phyloP scores from a whole-genome alignment of 345 rosid genomes.

The Salix exigua region DNA sequence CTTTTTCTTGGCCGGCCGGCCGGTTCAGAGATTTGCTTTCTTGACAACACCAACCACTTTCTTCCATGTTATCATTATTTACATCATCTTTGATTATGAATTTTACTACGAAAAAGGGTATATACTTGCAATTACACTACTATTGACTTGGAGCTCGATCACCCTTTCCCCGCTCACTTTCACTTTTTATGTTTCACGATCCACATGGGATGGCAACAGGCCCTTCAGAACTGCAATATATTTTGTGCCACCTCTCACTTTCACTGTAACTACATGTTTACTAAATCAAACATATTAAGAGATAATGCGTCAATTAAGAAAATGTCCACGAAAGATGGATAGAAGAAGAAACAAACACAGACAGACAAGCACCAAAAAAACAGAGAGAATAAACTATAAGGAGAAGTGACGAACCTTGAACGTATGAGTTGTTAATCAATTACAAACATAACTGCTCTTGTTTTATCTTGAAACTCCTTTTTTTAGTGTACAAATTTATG shows the following conservation, averaged over 20 bases:
- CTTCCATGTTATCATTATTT: constrained; percentile 29
- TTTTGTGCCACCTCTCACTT: background rate
- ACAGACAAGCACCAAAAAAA: too few relatives aligned
- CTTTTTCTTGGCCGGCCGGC: background rate
- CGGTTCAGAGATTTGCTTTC: background rate
- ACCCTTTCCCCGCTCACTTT: background rate
- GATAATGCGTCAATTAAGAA: background rate
- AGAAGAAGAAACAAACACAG: too few relatives aligned
- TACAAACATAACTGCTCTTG: too few relatives aligned
- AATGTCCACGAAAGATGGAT: background rate
- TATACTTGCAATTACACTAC: constrained; percentile 39
- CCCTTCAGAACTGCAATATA: background rate
- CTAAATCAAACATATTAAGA: background rate
- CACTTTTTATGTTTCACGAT: too few relatives aligned
- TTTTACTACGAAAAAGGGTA: constrained; percentile 33
- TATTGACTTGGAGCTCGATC: constrained; percentile 24
- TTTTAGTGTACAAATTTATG: too few relatives aligned
- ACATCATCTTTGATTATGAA: constrained; percentile 25
- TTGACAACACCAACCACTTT: constrained; percentile 24
- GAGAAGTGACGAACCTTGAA: too few relatives aligned
- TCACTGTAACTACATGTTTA: background rate
- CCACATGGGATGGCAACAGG: background rate
- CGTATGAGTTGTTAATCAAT: too few relatives aligned
- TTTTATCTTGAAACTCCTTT: too few relatives aligned
- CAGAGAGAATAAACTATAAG: too few relatives aligned